Conservation (phyloP, 1,139 yeast species). For the Sugiyamaella novakii region DNA sequence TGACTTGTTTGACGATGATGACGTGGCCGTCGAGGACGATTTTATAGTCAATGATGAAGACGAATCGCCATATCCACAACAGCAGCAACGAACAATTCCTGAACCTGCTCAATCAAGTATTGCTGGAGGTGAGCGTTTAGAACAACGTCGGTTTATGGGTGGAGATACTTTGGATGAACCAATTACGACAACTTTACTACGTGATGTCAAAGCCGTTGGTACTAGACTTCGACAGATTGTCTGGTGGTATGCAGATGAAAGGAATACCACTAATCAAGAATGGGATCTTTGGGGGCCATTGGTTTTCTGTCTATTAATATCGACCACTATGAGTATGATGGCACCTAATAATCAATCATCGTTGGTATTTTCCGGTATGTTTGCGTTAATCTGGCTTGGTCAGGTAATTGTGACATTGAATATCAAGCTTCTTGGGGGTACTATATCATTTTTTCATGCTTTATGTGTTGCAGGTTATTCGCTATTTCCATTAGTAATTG, state of each 20-base stretch:
- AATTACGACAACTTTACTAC: slow-evolving; percentile 62
- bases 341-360: slow-evolving; percentile 47
- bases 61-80: slow-evolving; percentile 18
- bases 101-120: slow-evolving; percentile 30
- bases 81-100: slow-evolving; percentile 21
- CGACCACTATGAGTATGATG: slow-evolving; percentile 52
- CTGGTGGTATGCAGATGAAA: slow-evolving; percentile 48
- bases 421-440: slow-evolving; percentile 74
- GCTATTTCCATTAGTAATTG: slow-evolving; percentile 72
- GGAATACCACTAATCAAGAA: slow-evolving; percentile 44
- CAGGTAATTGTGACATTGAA: slow-evolving; percentile 60
- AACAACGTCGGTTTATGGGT: slow-evolving; percentile 75
- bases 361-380: slow-evolving; percentile 64
- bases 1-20: slow-evolving; percentile 25
- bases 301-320: slow-evolving; percentile 64
- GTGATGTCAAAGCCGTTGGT: slow-evolving; percentile 71
- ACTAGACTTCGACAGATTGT: slow-evolving; percentile 65
- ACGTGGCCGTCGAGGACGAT: slow-evolving; percentile 31
- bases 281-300: slow-evolving; percentile 95
- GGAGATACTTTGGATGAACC: slow-evolving; percentile 89
- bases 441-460: slow-evolving; percentile 74
- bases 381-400: slow-evolving; percentile 60
- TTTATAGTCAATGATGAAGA: slow-evolving; percentile 34
- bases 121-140: slow-evolving; percentile 53
- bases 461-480: slow-evolving; percentile 82